phyloP scores from a whole-genome alignment of 352 stramenopile species.

The Plasmopara viticola region DNA sequence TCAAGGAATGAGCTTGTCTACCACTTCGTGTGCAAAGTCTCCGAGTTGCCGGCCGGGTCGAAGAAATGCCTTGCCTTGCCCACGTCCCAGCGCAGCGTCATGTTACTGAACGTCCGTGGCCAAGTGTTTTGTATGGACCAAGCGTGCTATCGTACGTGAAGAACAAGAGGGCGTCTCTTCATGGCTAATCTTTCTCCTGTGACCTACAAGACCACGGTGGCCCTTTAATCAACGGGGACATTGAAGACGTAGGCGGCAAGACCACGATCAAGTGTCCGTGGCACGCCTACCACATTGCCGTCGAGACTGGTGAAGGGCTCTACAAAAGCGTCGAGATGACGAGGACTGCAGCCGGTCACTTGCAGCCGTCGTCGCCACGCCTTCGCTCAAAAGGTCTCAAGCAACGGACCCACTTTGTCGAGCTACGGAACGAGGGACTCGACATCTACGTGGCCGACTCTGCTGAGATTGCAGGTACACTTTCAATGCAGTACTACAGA shows the following conservation, averaged over 20 bases:
- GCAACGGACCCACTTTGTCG: slow-evolving; percentile 76
- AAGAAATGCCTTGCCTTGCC: slow-evolving; percentile 55
- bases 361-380: slow-evolving; percentile 40
- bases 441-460: slow-evolving; percentile 78
- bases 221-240: slow-evolving; percentile 71
- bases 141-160: slow-evolving; percentile 68
- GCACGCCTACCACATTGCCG: slow-evolving; percentile 80
- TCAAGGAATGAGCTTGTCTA: slow-evolving; percentile 38
- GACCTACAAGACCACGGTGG: slow-evolving; percentile 60
- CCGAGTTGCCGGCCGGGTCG: slow-evolving; percentile 45
- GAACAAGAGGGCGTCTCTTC: slow-evolving; percentile 1
- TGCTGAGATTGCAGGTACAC: slow-evolving; percentile 44
- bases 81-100: slow-evolving; percentile 61
- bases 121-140: slow-evolving; percentile 83
- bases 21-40: slow-evolving; percentile 62
- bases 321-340: slow-evolving; percentile 82
- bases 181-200: too few species aligned
- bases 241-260: slow-evolving; percentile 78
- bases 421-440: slow-evolving; percentile 51
- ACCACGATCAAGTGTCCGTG: slow-evolving; percentile 78
- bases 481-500: not conserved
- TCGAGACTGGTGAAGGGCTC: slow-evolving; percentile 74
- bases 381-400: slow-evolving; percentile 83
- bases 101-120: slow-evolving; percentile 54
- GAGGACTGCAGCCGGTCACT: slow-evolving; percentile 38